These are phyloP conservation scores for Babjeviella inositovora DNA, from an alignment of 805 yeast species.

Conservation along the genomic window DNA sequence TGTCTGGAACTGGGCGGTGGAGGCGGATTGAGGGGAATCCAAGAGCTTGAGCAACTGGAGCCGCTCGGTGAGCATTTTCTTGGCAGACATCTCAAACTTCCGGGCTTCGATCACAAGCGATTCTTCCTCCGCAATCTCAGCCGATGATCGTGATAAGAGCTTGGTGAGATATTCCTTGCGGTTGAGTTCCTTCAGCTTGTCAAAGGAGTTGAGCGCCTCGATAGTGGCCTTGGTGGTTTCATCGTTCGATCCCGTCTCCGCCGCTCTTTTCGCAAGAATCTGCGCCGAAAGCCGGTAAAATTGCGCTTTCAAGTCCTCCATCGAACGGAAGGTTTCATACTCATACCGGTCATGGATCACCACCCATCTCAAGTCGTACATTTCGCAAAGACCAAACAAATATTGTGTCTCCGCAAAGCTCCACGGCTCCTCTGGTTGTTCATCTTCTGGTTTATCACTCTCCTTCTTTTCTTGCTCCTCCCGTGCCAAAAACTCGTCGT, in stretches of 20 bases:
- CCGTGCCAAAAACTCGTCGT: constrained; percentile 27
- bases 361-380: constrained; percentile 54
- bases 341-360: constrained; percentile 48
- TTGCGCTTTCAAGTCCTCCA: constrained; percentile 76
- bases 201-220: constrained; percentile 45
- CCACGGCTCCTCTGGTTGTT: constrained; percentile 28
- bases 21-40: constrained; percentile 69
- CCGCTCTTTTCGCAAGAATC: constrained; percentile 19
- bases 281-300: constrained; percentile 56
- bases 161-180: constrained; percentile 72
- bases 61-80: constrained; percentile 73
- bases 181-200: constrained; percentile 56
- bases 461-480: constrained; percentile 4
- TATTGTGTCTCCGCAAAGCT: constrained; percentile 61
- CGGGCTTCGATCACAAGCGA: constrained; percentile 86
- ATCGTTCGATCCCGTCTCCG: constrained; percentile 21
- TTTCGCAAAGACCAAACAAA: constrained; percentile 56
- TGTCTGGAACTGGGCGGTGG: constrained; percentile 61
- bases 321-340: constrained; percentile 17
- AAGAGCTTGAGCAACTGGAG: constrained; percentile 60
- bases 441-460: constrained; percentile 4
- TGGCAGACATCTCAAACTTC: constrained; percentile 82
- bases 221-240: constrained; percentile 26
- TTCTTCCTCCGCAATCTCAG: constrained; percentile 97
- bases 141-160: constrained; percentile 72